phyloP scores from a whole-genome alignment of 768 basidiomycete genomes.

The Tulasnella sp. region DNA sequence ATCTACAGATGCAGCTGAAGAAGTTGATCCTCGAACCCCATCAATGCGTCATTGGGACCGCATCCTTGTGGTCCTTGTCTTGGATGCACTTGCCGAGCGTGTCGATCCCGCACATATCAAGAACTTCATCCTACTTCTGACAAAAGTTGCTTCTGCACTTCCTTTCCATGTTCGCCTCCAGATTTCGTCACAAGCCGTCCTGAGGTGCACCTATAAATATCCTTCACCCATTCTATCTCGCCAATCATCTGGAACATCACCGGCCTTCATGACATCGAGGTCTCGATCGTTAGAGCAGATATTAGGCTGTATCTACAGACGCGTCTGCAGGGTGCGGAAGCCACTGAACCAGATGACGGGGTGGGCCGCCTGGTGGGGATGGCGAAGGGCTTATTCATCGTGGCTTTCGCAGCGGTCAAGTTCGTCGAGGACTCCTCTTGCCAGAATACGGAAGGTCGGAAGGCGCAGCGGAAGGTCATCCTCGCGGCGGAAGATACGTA shows the following conservation, averaged over 20 bases:
- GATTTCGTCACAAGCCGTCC: conserved; percentile 29
- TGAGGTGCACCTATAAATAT: conserved; percentile 4
- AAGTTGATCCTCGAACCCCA: conserved; percentile 19
- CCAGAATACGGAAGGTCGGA: no score
- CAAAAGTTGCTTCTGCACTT: conserved; percentile 2
- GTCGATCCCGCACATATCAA: neutral
- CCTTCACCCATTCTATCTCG: neutral
- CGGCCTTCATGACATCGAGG: conserved; percentile 15
- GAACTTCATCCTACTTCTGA: conserved; percentile 22
- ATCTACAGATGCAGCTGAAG: conserved; percentile 20
- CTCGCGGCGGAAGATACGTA: no score
- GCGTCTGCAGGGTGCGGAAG: neutral
- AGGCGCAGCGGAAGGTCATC: no score
- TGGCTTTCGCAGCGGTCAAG: conserved; percentile 5
- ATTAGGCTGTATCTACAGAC: conserved; percentile 11
- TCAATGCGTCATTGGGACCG: neutral
- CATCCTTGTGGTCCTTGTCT: conserved; percentile 24
- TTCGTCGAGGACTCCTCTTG: neutral
- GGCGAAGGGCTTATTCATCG: neutral
- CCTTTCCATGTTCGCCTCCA: conserved; percentile 19
- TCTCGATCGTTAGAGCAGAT: neutral
- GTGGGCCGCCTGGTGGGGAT: neutral
- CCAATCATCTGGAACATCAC: neutral
- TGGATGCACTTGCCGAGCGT: conserved; percentile 33
- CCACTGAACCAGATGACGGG: neutral